phyloP scores from a whole-genome alignment of 495 filamentous ascomycete species.

The Aspergillus saccharolyticus region DNA sequence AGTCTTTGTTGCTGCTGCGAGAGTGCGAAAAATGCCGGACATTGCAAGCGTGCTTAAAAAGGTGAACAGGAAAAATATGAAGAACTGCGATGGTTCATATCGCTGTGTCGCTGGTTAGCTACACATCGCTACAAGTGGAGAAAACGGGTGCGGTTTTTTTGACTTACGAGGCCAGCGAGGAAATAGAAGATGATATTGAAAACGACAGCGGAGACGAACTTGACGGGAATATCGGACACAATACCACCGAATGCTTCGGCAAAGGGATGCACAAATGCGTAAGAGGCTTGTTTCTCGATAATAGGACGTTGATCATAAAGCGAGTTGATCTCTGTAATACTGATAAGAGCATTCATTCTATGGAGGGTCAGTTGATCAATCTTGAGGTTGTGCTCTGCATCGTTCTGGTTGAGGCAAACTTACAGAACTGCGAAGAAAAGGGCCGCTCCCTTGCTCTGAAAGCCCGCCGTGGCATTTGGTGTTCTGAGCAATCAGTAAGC shows the following conservation, averaged over 20 bases:
- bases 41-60: constrained; percentile 54
- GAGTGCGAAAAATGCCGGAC: constrained; percentile 45
- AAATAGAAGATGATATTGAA: constrained; percentile 59
- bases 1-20: constrained; percentile 44
- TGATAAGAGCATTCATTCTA: constrained; percentile 52
- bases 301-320: constrained; percentile 58
- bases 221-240: constrained; percentile 55
- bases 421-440: constrained; percentile 87
- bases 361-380: not conserved
- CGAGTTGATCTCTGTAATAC: constrained; percentile 55
- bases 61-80: constrained; percentile 55
- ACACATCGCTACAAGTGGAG: not conserved
- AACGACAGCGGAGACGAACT: constrained; percentile 42
- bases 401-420: constrained; percentile 33
- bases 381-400: not conserved
- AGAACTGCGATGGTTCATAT: constrained; percentile 51
- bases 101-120: constrained; percentile 24
- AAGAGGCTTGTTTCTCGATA: constrained; percentile 60
- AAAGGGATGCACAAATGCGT: constrained; percentile 61
- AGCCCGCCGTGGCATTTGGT: constrained; percentile 53
- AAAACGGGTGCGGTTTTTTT: not conserved
- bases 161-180: constrained; percentile 46
- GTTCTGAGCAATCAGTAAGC: constrained; percentile 49
- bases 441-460: constrained; percentile 76
- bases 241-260: constrained; percentile 56